Evolutionary conservation across 208 protist genomes (phyloP).

Genomic region (Trypanosoma scelopori): DNA sequence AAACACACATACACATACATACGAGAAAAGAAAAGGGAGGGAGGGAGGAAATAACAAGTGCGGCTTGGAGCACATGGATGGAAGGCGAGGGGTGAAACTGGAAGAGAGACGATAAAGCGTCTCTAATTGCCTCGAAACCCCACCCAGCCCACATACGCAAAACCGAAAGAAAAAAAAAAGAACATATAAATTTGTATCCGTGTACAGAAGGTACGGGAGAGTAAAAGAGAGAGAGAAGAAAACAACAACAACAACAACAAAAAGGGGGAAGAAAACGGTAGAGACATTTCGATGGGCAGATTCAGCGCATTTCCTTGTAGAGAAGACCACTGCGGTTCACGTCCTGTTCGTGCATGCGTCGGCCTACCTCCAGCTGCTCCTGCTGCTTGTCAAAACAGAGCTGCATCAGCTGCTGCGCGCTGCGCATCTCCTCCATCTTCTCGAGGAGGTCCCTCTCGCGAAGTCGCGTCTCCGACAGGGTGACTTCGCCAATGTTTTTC

Average conservation of each 20-base stretch:
- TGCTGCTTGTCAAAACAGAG: slow-evolving; percentile 91
- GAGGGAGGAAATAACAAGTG: not conserved
- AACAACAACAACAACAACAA: too few relatives aligned
- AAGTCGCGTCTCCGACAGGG: slow-evolving; percentile 58
- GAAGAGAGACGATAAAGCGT: too few relatives aligned
- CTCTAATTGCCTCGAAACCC: too few relatives aligned
- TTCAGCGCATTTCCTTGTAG: slow-evolving; percentile 6
- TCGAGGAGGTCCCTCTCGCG: slow-evolving; percentile 70
- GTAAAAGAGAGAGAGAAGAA: not conserved
- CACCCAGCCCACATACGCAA: too few relatives aligned
- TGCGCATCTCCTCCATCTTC: slow-evolving; percentile 81
- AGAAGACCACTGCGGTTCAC: slow-evolving; percentile 23
- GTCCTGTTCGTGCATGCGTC: slow-evolving; percentile 60
- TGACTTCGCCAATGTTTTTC: slow-evolving; percentile 72
- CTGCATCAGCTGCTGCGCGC: slow-evolving; percentile 84
- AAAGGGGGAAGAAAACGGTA: not conserved
- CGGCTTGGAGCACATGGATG: too few relatives aligned
- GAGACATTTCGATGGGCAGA: not conserved
- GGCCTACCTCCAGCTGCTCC: slow-evolving; percentile 78
- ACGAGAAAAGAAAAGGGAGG: not conserved
- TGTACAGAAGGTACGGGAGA: too few relatives aligned
- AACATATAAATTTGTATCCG: too few relatives aligned
- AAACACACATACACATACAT: not conserved
- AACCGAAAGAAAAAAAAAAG: too few relatives aligned
- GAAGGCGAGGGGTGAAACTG: too few relatives aligned